These are phyloP conservation scores for Dianthus caryophyllus DNA, from an alignment of 148 eudicot species.

Conservation along the genomic window DNA sequence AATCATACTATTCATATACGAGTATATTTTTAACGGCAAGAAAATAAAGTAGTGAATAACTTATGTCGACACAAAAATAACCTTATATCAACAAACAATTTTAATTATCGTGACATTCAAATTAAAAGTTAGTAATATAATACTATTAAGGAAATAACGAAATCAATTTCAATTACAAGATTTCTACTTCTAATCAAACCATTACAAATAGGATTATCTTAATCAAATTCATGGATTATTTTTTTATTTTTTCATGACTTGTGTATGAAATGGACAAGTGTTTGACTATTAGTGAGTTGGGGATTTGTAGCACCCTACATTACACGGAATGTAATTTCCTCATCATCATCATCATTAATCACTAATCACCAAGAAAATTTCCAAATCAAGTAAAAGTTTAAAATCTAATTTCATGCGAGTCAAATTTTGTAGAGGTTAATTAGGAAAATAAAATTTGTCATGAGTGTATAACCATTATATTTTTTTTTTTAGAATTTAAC, in stretches of 20 bases:
- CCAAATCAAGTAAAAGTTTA: constrained; percentile 5
- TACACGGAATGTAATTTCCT: constrained; percentile 21
- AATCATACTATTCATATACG: no score
- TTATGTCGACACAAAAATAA: background rate
- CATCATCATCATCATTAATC: constrained; percentile 18
- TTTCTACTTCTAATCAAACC: constrained; percentile 10
- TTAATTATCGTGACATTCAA: background rate
- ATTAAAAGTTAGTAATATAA: background rate
- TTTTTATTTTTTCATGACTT: constrained; percentile 6
- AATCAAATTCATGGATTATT: background rate
- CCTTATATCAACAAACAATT: background rate
- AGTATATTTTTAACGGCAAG: no score
- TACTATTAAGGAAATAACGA: background rate
- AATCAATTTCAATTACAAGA: background rate
- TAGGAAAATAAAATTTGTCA: background rate
- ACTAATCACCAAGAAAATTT: constrained; percentile 10
- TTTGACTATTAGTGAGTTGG: constrained; percentile 9
- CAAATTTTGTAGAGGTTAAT: constrained; percentile 12
- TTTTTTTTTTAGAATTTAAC: background rate
- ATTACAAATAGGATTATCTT: constrained; percentile 1
- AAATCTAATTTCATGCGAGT: background rate
- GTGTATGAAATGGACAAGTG: constrained; percentile 26
- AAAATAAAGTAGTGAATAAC: no score
- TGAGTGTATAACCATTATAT: constrained; percentile 15
- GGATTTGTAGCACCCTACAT: constrained; percentile 15